phyloP scores from a whole-genome alignment of 805 yeast genomes.

The Candida rishiriensis region DNA sequence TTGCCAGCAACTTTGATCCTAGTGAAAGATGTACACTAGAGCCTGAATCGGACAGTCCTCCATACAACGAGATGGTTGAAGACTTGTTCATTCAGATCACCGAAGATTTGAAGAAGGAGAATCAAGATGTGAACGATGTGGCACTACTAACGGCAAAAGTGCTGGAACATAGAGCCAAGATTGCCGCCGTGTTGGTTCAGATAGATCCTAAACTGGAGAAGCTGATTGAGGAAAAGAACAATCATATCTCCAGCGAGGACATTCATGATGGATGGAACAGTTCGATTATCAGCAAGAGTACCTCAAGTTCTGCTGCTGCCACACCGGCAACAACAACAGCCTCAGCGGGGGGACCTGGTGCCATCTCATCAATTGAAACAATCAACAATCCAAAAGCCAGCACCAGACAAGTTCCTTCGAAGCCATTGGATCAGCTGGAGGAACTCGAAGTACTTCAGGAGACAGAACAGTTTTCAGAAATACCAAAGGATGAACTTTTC shows the following conservation, averaged over 20 bases:
- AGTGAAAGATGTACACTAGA: constrained; percentile 46
- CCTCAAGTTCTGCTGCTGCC: constrained; percentile 9
- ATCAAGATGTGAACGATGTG: constrained; percentile 40
- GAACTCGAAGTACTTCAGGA: constrained; percentile 55
- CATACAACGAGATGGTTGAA: constrained; percentile 90
- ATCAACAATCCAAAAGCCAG: constrained; percentile 26
- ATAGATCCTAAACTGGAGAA: constrained; percentile 64
- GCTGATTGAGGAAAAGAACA: constrained; percentile 63
- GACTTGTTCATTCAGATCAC: constrained; percentile 77
- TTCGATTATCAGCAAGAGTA: constrained; percentile 62
- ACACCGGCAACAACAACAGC: constrained; percentile 14
- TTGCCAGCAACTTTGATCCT: constrained; percentile 52
- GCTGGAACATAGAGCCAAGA: constrained; percentile 62
- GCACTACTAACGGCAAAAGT: constrained; percentile 37
- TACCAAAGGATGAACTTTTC: constrained; percentile 45
- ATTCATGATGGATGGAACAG: constrained; percentile 89
- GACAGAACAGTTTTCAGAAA: constrained; percentile 60
- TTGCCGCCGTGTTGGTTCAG: constrained; percentile 59
- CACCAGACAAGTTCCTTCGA: constrained; percentile 23
- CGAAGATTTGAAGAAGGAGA: constrained; percentile 49
- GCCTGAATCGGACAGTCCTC: constrained; percentile 41
- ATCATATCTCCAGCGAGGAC: constrained; percentile 85
- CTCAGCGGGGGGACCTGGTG: constrained; percentile 20
- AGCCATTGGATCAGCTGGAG: constrained; percentile 35
- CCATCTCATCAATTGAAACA: constrained; percentile 24